Percentiles rank a stretch among this genome's conserved stretches.
Evolutionary conservation across 2,329 filamentous ascomycete genomes (phyloP).

Genomic region (Aspergillus tanneri): DNA sequence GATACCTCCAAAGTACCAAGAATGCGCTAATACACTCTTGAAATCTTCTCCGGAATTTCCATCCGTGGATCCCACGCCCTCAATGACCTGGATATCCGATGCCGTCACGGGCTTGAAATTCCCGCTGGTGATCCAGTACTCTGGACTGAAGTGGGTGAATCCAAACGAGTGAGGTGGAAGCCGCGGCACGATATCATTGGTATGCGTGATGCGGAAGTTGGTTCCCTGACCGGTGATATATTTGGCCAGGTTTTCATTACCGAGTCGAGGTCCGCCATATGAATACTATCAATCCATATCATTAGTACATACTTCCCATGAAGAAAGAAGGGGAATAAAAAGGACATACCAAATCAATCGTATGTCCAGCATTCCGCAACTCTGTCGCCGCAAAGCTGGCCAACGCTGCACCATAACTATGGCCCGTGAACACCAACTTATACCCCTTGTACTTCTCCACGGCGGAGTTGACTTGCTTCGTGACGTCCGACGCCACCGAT

Average conservation of each 20-base stretch:
- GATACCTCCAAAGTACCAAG: constrained; percentile 36
- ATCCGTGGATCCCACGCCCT: constrained; percentile 31
- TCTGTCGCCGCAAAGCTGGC: constrained; percentile 49
- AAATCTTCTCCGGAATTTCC: constrained; percentile 35
- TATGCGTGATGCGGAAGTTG: constrained; percentile 41
- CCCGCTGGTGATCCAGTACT: constrained; percentile 43
- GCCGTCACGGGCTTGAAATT: constrained; percentile 30
- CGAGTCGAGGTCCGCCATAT: constrained; percentile 46
- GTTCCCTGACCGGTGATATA: constrained; percentile 39
- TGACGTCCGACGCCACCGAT: constrained; percentile 36
- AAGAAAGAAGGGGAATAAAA: not conserved
- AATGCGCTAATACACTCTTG: constrained; percentile 31
- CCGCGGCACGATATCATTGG: constrained; percentile 40
- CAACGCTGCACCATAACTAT: constrained; percentile 54
- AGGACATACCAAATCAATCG: constrained; percentile 45
- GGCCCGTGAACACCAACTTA: constrained; percentile 49
- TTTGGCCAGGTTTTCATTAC: constrained; percentile 38
- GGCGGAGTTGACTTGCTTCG: constrained; percentile 37
- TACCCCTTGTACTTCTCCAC: constrained; percentile 38
- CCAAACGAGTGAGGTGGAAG: constrained; percentile 35
- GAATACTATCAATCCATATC: constrained; percentile 45
- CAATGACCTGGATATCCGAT: constrained; percentile 33
- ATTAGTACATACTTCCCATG: not conserved
- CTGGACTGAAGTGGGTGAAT: constrained; percentile 39
- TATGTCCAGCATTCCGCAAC: constrained; percentile 43